Conservation (phyloP, 2,329 filamentous ascomycete species). For the Aspergillus neoniger region DNA sequence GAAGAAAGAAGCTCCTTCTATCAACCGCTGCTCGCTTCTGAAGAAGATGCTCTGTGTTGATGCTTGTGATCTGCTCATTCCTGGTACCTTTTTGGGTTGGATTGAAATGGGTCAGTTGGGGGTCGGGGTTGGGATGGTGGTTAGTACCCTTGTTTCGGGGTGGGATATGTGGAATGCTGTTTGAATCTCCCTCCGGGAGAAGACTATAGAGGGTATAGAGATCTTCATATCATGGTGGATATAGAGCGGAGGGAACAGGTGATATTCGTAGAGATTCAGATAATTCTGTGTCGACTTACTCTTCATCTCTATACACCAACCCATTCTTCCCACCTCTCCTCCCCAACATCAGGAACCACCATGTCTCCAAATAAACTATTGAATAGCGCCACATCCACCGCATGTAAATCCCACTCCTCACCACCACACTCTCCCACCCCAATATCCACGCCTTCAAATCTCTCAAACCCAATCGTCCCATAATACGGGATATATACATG, state of each 20-base stretch:
- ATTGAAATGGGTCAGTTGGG: conserved; percentile 53
- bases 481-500: conserved; percentile 11
- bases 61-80: conserved; percentile 63
- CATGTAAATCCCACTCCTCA: conserved; percentile 9
- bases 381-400: conserved; percentile 11
- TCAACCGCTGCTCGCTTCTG: conserved; percentile 31
- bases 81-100: conserved; percentile 64
- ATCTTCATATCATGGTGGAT: too few species aligned
- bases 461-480: conserved; percentile 12
- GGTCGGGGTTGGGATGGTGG: conserved; percentile 61
- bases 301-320: neutral
- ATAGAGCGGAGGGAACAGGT: too few species aligned
- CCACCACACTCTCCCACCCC: neutral
- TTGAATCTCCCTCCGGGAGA: neutral
- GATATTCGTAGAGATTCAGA: too few species aligned
- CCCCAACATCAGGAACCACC: neutral
- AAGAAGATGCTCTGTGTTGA: conserved; percentile 57
- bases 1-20: conserved; percentile 22
- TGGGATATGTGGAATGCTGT: conserved; percentile 58
- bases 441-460: neutral
- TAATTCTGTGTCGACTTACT: too few species aligned
- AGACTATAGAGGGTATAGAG: too few species aligned
- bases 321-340: neutral
- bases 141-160: conserved; percentile 64
- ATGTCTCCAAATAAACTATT: conserved; percentile 11